A percentile compares a stretch with the other conserved stretches of the same genome.
Conservation (phyloP, 208 protist species). For the Trypanosoma rangeli region DNA sequence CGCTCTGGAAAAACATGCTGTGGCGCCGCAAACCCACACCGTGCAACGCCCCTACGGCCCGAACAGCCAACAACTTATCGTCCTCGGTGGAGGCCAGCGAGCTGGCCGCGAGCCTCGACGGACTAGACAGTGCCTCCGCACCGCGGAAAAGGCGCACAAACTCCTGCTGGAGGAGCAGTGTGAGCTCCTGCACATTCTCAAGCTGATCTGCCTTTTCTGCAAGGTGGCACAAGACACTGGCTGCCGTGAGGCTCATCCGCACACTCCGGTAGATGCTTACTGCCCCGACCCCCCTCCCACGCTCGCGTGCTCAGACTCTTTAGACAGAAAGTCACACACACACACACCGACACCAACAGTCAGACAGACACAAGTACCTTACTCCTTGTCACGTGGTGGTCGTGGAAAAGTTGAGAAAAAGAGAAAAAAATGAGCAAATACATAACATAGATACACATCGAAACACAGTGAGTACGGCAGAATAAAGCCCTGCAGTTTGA, state of each 20-base stretch:
- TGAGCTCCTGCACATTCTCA: slow-evolving; percentile 38
- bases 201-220: slow-evolving; percentile 46
- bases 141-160: slow-evolving; percentile 63
- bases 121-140: neutral
- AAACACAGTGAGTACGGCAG: neutral
- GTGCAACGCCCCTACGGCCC: slow-evolving; percentile 61
- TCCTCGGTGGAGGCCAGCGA: slow-evolving; percentile 72
- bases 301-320: neutral
- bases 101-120: slow-evolving; percentile 21
- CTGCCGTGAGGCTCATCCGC: slow-evolving; percentile 3
- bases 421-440: neutral
- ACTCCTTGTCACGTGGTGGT: neutral
- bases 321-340: neutral
- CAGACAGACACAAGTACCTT: neutral
- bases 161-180: slow-evolving; percentile 63
- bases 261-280: neutral
- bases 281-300: neutral
- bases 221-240: slow-evolving; percentile 25
- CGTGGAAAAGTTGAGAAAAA: neutral
- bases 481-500: neutral
- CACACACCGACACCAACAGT: neutral
- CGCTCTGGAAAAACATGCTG: slow-evolving; percentile 39
- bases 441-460: neutral
- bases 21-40: slow-evolving; percentile 35
- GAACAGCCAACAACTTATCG: slow-evolving; percentile 54